phyloP scores from a whole-genome alignment of 495 filamentous ascomycete genomes.

The Bathelium albidoporum region DNA sequence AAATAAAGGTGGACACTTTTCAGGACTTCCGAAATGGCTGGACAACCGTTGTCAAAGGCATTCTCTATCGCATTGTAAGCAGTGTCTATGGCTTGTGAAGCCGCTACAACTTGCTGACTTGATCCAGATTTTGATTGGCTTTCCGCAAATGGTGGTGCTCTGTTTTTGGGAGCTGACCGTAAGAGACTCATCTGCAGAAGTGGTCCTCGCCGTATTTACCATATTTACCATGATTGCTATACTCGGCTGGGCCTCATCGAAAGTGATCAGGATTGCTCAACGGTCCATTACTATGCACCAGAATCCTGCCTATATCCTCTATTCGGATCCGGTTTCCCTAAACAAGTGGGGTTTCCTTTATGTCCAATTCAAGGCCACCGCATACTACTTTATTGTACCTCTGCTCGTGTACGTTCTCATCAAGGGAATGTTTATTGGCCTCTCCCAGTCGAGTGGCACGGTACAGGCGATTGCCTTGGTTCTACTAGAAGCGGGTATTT shows the following conservation, averaged over 20 bases:
- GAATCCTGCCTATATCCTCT: conserved; percentile 94
- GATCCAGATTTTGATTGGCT: conserved; percentile 66
- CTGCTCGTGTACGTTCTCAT: conserved; percentile 66
- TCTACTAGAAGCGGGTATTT: conserved; percentile 70
- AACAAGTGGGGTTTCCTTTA: conserved; percentile 99
- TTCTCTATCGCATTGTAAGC: conserved; percentile 71
- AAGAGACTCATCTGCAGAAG: conserved; percentile 74
- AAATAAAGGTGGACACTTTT: conserved; percentile 82
- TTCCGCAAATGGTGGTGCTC: conserved; percentile 82
- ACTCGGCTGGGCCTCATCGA: conserved; percentile 77
- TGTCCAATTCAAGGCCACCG: conserved; percentile 91
- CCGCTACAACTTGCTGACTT: not conserved
- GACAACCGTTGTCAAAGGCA: conserved; percentile 79
- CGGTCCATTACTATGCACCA: conserved; percentile 85
- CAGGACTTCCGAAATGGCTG: conserved; percentile 89
- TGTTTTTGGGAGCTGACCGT: conserved; percentile 92
- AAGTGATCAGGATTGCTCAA: conserved; percentile 80
- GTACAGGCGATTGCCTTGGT: conserved; percentile 79
- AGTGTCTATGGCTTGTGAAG: not conserved
- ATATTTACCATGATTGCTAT: conserved; percentile 70
- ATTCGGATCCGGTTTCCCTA: conserved; percentile 80
- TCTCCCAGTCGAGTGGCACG: conserved; percentile 62
- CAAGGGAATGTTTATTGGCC: conserved; percentile 86
- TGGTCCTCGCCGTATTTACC: conserved; percentile 84
- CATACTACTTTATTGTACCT: conserved; percentile 93